Evolutionary conservation across 148 eudicot species (phyloP).

Genomic region (Cornus controversa): DNA sequence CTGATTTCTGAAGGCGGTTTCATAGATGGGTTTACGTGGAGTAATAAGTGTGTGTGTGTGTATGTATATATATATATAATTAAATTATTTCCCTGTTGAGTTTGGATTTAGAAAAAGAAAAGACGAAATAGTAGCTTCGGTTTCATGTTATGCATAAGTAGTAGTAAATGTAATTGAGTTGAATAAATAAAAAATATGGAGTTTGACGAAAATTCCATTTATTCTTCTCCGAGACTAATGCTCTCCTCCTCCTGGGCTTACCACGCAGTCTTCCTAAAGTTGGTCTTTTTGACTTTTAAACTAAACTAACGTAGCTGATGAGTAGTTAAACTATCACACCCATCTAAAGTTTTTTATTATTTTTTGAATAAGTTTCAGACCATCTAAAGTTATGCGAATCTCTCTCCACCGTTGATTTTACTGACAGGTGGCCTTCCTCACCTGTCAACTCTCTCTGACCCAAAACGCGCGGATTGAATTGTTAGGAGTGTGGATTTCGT

Average conservation of each 20-base stretch:
- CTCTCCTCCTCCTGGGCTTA: no score
- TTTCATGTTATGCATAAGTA: no score
- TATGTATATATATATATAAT: no score
- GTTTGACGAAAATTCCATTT: background rate
- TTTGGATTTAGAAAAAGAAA: background rate
- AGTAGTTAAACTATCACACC: no score
- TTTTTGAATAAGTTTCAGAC: no score
- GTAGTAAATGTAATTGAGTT: no score
- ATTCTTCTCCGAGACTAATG: background rate
- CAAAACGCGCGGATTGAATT: background rate
- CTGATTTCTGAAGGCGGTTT: no score
- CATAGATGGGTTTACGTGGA: no score
- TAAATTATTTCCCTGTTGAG: background rate
- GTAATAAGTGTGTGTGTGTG: no score
- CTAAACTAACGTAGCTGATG: background rate
- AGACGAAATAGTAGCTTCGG: no score
- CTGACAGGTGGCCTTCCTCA: background rate
- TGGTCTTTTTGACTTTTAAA: background rate
- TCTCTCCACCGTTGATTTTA: background rate
- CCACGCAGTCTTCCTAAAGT: background rate
- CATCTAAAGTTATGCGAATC: background rate
- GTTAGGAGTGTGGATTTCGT: background rate
- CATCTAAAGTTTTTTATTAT: background rate
- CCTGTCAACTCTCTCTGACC: background rate
- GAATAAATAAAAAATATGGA: background rate